Evolutionary conservation across 2,329 filamentous ascomycete genomes (phyloP).

Genomic region (Aspergillus sp.): DNA sequence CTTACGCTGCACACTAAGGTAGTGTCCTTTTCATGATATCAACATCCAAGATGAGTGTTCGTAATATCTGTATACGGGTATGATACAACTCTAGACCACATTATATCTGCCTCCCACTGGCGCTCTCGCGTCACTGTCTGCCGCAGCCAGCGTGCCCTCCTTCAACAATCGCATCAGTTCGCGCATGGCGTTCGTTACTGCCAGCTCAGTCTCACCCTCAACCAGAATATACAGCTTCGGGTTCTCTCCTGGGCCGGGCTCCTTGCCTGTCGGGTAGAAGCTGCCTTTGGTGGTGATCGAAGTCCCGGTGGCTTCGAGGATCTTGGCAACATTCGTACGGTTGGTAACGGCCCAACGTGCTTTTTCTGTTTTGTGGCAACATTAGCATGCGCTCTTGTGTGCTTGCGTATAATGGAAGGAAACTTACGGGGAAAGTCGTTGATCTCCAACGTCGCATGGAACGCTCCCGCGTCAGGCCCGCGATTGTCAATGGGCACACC

Average conservation of each 20-base stretch:
- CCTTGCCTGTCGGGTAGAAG: constrained; percentile 80
- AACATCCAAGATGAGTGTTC: too few relatives aligned
- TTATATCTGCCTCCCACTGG: constrained; percentile 81
- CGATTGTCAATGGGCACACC: constrained; percentile 98
- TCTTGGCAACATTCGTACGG: constrained; percentile 96
- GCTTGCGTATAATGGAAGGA: neutral
- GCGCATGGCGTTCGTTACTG: constrained; percentile 84
- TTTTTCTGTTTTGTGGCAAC: constrained; percentile 58
- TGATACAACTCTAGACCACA: constrained; percentile 58
- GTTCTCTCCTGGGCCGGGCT: constrained; percentile 69
- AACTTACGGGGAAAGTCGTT: constrained; percentile 86
- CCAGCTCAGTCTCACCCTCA: constrained; percentile 91
- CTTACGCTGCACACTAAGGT: too few relatives aligned
- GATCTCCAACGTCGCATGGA: constrained; percentile 96
- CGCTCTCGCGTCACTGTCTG: constrained; percentile 77
- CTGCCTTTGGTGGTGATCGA: constrained; percentile 97
- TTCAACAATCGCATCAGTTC: constrained; percentile 84
- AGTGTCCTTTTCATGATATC: too few relatives aligned
- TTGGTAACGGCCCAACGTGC: constrained; percentile 98
- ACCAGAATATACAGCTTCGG: constrained; percentile 98
- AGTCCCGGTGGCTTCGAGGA: constrained; percentile 88
- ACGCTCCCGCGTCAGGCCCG: constrained; percentile 92
- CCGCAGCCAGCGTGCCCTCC: constrained; percentile 86
- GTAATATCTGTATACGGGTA: constrained; percentile 2
- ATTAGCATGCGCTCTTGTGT: constrained; percentile 7